Percentiles rank a stretch among this genome's conserved stretches.
phyloP scores from a whole-genome alignment of 805 yeast genomes.

The Cyberlindnera euphorbiiphila region DNA sequence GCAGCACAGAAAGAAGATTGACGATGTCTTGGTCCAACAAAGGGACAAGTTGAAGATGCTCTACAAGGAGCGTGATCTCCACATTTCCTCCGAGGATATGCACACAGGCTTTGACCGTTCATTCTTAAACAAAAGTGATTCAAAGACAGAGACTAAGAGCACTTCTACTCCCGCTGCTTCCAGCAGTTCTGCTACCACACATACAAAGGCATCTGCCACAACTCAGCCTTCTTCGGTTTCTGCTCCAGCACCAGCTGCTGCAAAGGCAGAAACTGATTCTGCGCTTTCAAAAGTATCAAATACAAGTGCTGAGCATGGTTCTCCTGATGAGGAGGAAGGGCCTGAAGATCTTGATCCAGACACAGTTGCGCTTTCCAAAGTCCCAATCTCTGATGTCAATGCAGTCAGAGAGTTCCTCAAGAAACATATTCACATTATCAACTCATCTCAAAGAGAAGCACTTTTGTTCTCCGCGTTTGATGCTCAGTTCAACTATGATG shows the following conservation, averaged over 20 bases:
- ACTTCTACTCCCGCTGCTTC: constrained; percentile 1
- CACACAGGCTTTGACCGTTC: constrained; percentile 91
- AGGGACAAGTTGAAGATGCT: constrained; percentile 62
- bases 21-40: constrained; percentile 59
- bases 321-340: constrained; percentile 24
- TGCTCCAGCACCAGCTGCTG: neutral
- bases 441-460: constrained; percentile 85
- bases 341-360: constrained; percentile 19
- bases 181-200: too few relatives aligned
- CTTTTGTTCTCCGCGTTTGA: constrained; percentile 92
- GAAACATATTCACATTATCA: constrained; percentile 61
- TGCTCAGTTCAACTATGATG: constrained; percentile 61
- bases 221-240: neutral
- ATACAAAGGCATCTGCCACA: constrained; percentile 1
- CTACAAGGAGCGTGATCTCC: constrained; percentile 62
- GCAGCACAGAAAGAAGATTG: constrained; percentile 69
- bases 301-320: neutral
- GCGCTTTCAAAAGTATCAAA: too few relatives aligned
- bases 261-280: neutral
- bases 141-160: too few relatives aligned
- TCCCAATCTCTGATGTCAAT: constrained; percentile 46
- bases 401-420: constrained; percentile 48
- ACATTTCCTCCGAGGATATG: constrained; percentile 86
- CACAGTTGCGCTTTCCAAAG: constrained; percentile 46
- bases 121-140: constrained; percentile 57